Evolutionary conservation across 306 rosid species (phyloP), one percentile per base, ranked within the genome.

Genomic region (Dryas drummondii): DNA sequence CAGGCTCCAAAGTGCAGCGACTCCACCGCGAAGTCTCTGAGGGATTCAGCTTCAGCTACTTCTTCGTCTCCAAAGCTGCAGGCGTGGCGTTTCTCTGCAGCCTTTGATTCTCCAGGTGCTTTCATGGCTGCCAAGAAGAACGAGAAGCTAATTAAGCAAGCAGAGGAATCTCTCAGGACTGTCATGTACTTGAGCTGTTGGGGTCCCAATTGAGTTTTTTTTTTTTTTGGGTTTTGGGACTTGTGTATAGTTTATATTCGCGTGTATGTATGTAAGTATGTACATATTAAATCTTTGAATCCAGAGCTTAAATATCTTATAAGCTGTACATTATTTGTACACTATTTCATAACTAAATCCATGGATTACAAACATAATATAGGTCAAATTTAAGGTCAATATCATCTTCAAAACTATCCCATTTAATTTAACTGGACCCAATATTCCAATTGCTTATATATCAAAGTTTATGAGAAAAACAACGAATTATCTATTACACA

Each of bases 151-250:
- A 32, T 66, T 2, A 87, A 82, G 63, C 84, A 74, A 9, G 91
- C 94, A 0, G 98, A 93, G 82, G 88, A 93, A 51, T 88, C 98
- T 73, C 79, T 90, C 4, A 68, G 98, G 51, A 90, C 84, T 7
- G 82, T 93, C 66, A 87, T 93, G 98, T 93, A 66, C 78, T 82
- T 93, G 82, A 93, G 98, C 52, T 92, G 92, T 37, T 92, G 98
- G 98, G 96, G 82, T 72, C 94, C 96, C 44, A 88, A 83, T 54
- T 91, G 73, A 76, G 19, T 26, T 57, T 44, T 49, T 53, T 14
- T n/a, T 15, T 46, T 13, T 45, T 27, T 63, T 6, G 0, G 41
- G 15, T n/a, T 41, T n/a, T 19, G 9, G 32, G 10, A 6, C 2
- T 66, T 26, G 10, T 45, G 47, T 54, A 4, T 6, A 76, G 44